phyloP scores from a whole-genome alignment of 2,329 filamentous ascomycete genomes.

The Fusarium dimerum region DNA sequence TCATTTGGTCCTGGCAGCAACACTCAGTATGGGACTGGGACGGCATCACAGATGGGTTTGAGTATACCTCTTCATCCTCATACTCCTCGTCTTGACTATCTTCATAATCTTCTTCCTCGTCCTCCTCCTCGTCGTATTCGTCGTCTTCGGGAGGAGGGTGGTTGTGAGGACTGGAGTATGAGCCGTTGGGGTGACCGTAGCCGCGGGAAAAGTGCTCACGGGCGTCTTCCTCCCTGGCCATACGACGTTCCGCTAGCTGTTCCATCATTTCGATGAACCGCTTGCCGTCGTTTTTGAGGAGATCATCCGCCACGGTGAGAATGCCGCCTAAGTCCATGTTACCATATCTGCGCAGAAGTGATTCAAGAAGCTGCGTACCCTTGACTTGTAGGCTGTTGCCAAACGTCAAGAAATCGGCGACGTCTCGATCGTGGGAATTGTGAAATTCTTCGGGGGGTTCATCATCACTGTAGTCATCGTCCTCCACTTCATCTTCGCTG shows the following conservation, averaged over 20 bases:
- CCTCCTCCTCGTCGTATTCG: slow-evolving; percentile 70
- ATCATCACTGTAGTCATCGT: slow-evolving; percentile 65
- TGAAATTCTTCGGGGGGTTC: slow-evolving; percentile 70
- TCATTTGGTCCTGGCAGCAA: slow-evolving; percentile 82
- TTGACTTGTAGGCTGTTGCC: slow-evolving; percentile 97
- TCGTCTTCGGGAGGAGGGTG: slow-evolving; percentile 78
- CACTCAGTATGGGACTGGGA: slow-evolving; percentile 45
- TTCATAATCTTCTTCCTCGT: slow-evolving; percentile 61
- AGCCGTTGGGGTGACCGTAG: slow-evolving; percentile 62
- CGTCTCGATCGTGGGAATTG: slow-evolving; percentile 61
- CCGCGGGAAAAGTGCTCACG: slow-evolving; percentile 60
- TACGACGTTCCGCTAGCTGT: slow-evolving; percentile 92
- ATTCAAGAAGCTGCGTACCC: slow-evolving; percentile 56
- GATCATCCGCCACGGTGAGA: slow-evolving; percentile 95
- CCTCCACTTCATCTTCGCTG: slow-evolving; percentile 56
- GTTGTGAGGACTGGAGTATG: slow-evolving; percentile 62
- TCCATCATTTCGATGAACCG: slow-evolving; percentile 99
- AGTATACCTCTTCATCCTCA: slow-evolving; percentile 77
- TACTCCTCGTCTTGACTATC: slow-evolving; percentile 66
- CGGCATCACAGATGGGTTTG: slow-evolving; percentile 41
- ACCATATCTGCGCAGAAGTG: slow-evolving; percentile 46
- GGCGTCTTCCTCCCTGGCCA: slow-evolving; percentile 94
- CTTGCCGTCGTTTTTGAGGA: slow-evolving; percentile 98
- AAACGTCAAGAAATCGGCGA: slow-evolving; percentile 93
- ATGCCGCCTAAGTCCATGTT: slow-evolving; percentile 77